Conservation (phyloP, 768 basidiomycete genomes). For the Asterophora lycoperdoides region DNA sequence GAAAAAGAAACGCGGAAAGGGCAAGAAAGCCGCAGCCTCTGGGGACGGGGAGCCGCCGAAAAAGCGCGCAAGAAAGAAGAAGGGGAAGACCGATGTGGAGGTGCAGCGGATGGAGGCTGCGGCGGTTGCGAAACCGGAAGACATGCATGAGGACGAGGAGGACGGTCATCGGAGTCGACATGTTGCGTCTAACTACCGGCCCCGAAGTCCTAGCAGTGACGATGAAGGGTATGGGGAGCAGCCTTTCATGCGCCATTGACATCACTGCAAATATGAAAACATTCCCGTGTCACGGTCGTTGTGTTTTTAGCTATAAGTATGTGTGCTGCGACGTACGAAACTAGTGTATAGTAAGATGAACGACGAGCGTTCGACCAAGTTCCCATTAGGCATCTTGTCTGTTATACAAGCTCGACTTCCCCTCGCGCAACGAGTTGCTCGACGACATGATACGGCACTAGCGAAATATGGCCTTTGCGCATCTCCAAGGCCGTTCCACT, state of each 20-base stretch:
- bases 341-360: conserved; percentile 15
- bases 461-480: conserved; percentile 75
- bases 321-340: conserved; percentile 7
- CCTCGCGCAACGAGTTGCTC: conserved; percentile 70
- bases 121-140: conserved; percentile 21
- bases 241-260: conserved; percentile 35
- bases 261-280: conserved; percentile 15
- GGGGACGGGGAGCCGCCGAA: conserved; percentile 37
- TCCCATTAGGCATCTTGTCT: not conserved
- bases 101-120: conserved; percentile 29
- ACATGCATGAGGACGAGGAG: conserved; percentile 25
- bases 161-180: conserved; percentile 14
- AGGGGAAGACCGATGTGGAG: conserved; percentile 28
- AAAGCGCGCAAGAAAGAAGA: conserved; percentile 49
- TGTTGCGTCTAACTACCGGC: conserved; percentile 29
- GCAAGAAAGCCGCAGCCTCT: conserved; percentile 45
- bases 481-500: conserved; percentile 71
- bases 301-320: not conserved
- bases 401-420: conserved; percentile 71
- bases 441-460: conserved; percentile 72
- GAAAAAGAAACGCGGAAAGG: conserved; percentile 59
- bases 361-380: conserved; percentile 1
- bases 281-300: not conserved
- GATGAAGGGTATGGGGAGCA: conserved; percentile 42
- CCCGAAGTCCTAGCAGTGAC: conserved; percentile 35